Percentiles rank a stretch among this genome's conserved stretches.
These are phyloP conservation scores for Rhizopogon vinicolor DNA, from an alignment of 768 basidiomycete species.

Conservation along the genomic window DNA sequence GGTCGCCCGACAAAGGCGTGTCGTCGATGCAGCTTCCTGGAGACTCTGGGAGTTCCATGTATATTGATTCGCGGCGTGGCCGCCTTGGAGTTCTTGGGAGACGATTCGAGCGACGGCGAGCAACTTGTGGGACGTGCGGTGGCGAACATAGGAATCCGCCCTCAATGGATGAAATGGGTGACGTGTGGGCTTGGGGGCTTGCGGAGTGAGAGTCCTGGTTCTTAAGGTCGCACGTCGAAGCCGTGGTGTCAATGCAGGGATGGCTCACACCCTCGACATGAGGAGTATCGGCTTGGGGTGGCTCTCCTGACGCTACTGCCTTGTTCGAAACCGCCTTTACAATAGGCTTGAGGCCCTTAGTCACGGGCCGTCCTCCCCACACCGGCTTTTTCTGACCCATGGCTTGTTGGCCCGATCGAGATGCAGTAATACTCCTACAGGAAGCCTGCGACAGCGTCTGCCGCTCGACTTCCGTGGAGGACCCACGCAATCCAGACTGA, in stretches of 20 bases:
- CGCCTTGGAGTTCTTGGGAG: too few species aligned
- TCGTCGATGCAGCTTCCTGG: too few species aligned
- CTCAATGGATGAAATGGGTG: conserved; percentile 47
- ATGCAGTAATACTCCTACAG: neutral
- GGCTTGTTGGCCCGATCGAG: neutral
- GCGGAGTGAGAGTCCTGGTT: conserved; percentile 21
- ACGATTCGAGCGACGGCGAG: too few species aligned
- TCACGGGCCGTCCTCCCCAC: neutral
- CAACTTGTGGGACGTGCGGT: conserved; percentile 22
- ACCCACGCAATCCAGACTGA: too few species aligned
- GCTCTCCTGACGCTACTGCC: neutral
- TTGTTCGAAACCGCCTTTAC: neutral
- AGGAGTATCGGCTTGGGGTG: neutral
- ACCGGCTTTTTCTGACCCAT: neutral
- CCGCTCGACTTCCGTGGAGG: too few species aligned
- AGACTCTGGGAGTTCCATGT: too few species aligned
- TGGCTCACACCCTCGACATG: neutral
- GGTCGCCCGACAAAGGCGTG: too few species aligned
- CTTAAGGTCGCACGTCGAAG: neutral
- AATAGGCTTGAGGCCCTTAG: too few species aligned
- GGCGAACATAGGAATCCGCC: conserved; percentile 64
- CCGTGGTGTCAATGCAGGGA: neutral
- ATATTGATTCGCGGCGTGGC: too few species aligned
- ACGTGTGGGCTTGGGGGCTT: conserved; percentile 53
- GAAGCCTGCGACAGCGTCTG: neutral